These are phyloP conservation scores for Hortaea werneckii DNA, from an alignment of 2,329 filamentous ascomycete genomes.

Conservation along the genomic window DNA sequence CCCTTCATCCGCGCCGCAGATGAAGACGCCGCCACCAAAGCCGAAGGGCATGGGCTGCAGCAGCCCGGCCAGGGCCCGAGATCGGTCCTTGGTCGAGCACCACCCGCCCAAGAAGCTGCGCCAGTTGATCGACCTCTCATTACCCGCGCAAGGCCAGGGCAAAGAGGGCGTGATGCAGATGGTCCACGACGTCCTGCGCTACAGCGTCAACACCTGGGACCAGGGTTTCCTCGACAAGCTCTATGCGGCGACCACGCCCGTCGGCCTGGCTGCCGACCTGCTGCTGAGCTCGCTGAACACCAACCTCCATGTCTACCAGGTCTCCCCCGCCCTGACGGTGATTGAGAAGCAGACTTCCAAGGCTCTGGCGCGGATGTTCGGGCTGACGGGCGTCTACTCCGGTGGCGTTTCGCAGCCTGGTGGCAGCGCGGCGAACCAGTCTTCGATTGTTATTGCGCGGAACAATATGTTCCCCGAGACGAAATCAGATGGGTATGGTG, in stretches of 20 bases:
- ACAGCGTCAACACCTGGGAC: constrained; percentile 97
- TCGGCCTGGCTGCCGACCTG: constrained; percentile 76
- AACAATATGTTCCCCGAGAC: constrained; percentile 75
- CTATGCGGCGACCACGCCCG: constrained; percentile 80
- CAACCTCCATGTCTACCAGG: constrained; percentile 89
- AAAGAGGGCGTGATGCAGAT: constrained; percentile 35
- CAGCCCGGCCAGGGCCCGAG: constrained; percentile 43
- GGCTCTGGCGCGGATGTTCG: constrained; percentile 65
- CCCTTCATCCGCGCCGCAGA: constrained; percentile 64
- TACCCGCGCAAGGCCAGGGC: constrained; percentile 29
- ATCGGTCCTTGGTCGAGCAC: constrained; percentile 32
- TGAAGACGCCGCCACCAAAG: constrained; percentile 46
- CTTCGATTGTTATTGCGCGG: constrained; percentile 75
- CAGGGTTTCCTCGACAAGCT: constrained; percentile 95
- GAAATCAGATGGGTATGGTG: constrained; percentile 60
- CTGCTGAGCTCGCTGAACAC: constrained; percentile 82
- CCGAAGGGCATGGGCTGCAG: constrained; percentile 46
- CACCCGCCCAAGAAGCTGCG: constrained; percentile 35
- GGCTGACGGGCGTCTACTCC: constrained; percentile 56
- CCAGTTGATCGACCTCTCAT: constrained; percentile 28
- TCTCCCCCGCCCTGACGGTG: constrained; percentile 77
- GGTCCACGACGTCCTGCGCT: constrained; percentile 61
- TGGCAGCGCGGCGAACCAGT: constrained; percentile 74
- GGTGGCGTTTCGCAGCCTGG: constrained; percentile 71
- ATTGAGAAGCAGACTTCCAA: constrained; percentile 76